These are phyloP conservation scores for Oehlia diaphana DNA, from an alignment of 192 early-diverging fungal genomes.

Conservation along the genomic window DNA sequence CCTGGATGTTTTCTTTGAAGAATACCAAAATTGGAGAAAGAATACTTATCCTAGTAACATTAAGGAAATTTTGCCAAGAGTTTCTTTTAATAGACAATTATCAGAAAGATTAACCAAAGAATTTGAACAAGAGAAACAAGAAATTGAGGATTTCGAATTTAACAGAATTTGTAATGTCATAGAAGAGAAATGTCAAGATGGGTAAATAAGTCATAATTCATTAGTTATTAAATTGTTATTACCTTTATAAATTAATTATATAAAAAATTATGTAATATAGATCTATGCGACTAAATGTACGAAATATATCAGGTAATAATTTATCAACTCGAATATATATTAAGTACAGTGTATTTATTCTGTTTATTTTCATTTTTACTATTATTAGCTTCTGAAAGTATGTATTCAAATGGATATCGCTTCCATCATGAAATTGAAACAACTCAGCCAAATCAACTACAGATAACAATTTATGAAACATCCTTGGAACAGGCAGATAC, in stretches of 20 bases:
- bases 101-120: background rate
- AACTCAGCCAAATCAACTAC: background rate
- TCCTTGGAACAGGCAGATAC: background rate
- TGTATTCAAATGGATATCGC: background rate
- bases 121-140: background rate
- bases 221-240: background rate
- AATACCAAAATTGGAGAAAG: background rate
- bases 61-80: background rate
- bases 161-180: background rate
- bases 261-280: background rate
- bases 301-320: background rate
- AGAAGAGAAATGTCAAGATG: background rate
- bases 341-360: too few species aligned
- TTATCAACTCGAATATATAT: too few species aligned
- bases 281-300: background rate
- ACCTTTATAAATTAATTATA: too few species aligned
- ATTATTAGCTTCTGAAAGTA: background rate
- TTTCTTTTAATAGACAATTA: background rate
- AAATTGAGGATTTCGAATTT: background rate
- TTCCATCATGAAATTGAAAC: background rate
- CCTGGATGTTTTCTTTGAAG: background rate
- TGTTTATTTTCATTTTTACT: background rate
- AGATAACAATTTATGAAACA: conserved; percentile 10
- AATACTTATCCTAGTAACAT: background rate
- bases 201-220: background rate